Base-by-base conservation (phyloP, 2,329 filamentous ascomycete genomes). In the Cordyceps fumosorosea region DNA sequence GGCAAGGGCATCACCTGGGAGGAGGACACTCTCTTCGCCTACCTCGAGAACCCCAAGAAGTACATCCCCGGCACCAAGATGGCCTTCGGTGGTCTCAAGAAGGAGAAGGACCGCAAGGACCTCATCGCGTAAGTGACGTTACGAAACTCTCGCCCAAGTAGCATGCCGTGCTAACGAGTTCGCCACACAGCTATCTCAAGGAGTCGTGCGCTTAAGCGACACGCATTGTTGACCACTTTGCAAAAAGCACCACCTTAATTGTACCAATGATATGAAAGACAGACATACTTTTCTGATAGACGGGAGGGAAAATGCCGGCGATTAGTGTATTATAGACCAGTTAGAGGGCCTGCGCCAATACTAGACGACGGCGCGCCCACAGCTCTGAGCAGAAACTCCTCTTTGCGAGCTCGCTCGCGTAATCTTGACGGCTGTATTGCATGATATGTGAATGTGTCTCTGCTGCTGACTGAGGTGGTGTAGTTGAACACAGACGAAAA, bases 31-130 rank as follows among this genome's bases (percentile, higher is more conserved):
- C 86, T 99, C 72, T 98, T 96, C 81, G 85, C 88, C 70, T 99
- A 99, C 88, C 93, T 99, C 74, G 95, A 99, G 87, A 98, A 98
- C 89, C 95, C 95, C 82, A 99, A 99, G 89, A 98, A 98, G 87
- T 99, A 93, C 88, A 97, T 99, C 69, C 95, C 95, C 71, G 95
- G 95, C 72, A 99, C 95, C 83, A 99, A 98, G 91, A 99, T 99
- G 95, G 95, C 95, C 73, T 99, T 98, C 77, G 95, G 95, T 82
- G 95, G 95, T 79, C 87, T 99, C 76, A 99, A 99, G 93, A 99
- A 99, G 91, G 86, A 87, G 76, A 98, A 98, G 90, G 95, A 98
- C 84, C 87, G 95, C 79, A 96, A 98, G 79, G 93, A 99, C 81
- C 85, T 99, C 74, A 96, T 99, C 87, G 92, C 91, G 89, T 93